phyloP scores from a whole-genome alignment of 768 basidiomycete genomes.

The Psilocybe cubensis region DNA sequence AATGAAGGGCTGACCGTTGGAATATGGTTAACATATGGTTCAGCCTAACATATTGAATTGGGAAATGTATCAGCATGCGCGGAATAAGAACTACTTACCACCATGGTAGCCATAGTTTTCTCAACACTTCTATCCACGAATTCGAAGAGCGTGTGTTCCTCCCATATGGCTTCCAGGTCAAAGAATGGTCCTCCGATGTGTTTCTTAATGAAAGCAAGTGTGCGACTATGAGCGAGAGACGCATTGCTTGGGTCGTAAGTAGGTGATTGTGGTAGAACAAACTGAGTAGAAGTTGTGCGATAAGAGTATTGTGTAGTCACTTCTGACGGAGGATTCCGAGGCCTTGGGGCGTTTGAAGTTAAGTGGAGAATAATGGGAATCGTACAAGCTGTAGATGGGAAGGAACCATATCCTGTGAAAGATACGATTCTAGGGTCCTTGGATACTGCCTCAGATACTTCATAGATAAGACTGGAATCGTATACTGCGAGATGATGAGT shows the following conservation, averaged over 20 bases:
- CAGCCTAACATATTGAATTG: conserved; percentile 34
- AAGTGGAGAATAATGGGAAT: conserved; percentile 44
- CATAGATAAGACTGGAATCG: conserved; percentile 29
- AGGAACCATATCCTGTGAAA: conserved; percentile 40
- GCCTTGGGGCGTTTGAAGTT: conserved; percentile 26
- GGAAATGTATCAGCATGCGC: not conserved
- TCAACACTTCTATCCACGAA: conserved; percentile 54
- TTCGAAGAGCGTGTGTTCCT: conserved; percentile 59
- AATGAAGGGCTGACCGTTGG: conserved; percentile 44
- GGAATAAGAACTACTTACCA: conserved; percentile 36
- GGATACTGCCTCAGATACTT: conserved; percentile 29
- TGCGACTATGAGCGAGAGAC: conserved; percentile 47
- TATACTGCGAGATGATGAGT: conserved; percentile 28
- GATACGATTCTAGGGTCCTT: conserved; percentile 37
- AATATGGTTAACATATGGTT: conserved; percentile 64
- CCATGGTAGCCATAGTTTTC: conserved; percentile 61
- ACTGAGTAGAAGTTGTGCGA: conserved; percentile 36
- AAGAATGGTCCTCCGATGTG: conserved; percentile 53
- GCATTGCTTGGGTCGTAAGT: conserved; percentile 46
- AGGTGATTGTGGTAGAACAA: conserved; percentile 44
- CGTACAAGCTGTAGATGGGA: conserved; percentile 19
- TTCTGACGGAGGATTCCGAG: conserved; percentile 19
- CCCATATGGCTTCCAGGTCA: conserved; percentile 64
- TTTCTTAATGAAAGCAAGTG: conserved; percentile 48
- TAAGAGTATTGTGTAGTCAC: conserved; percentile 32